A percentile compares a stretch with the other conserved stretches of the same genome.
Conservation (phyloP, 805 yeast genomes). For the Komagataella pseudopastoris region DNA sequence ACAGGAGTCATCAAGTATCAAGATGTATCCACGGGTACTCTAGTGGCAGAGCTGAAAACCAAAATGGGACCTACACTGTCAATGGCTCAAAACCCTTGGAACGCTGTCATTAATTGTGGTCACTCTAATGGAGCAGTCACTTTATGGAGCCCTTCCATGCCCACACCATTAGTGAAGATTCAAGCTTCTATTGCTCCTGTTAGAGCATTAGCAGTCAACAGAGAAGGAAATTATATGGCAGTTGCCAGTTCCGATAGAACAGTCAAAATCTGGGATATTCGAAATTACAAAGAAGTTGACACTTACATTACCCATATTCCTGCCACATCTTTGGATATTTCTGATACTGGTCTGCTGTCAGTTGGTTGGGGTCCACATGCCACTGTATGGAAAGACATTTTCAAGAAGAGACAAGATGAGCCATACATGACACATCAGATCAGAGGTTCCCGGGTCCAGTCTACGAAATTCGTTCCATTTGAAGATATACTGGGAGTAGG, state of each 20-base stretch:
- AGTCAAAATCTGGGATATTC: constrained; percentile 85
- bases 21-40: constrained; percentile 85
- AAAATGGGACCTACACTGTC: constrained; percentile 83
- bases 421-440: constrained; percentile 90
- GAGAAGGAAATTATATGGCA: constrained; percentile 92
- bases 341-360: constrained; percentile 77
- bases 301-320: constrained; percentile 71
- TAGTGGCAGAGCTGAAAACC: constrained; percentile 75
- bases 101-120: constrained; percentile 89
- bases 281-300: constrained; percentile 68
- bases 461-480: constrained; percentile 72
- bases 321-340: constrained; percentile 62
- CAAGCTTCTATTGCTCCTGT: constrained; percentile 81
- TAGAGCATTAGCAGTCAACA: constrained; percentile 69
- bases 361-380: constrained; percentile 97
- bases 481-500: constrained; percentile 95
- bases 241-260: constrained; percentile 80
- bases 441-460: constrained; percentile 63
- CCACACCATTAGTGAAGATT: constrained; percentile 73
- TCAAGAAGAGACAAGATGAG: constrained; percentile 51
- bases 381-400: constrained; percentile 83
- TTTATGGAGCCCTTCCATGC: constrained; percentile 85
- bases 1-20: constrained; percentile 85
- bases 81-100: constrained; percentile 88
- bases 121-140: constrained; percentile 89